phyloP scores from a whole-genome alignment of 2,329 filamentous ascomycete species.

The Rhynchosporium secalis region DNA sequence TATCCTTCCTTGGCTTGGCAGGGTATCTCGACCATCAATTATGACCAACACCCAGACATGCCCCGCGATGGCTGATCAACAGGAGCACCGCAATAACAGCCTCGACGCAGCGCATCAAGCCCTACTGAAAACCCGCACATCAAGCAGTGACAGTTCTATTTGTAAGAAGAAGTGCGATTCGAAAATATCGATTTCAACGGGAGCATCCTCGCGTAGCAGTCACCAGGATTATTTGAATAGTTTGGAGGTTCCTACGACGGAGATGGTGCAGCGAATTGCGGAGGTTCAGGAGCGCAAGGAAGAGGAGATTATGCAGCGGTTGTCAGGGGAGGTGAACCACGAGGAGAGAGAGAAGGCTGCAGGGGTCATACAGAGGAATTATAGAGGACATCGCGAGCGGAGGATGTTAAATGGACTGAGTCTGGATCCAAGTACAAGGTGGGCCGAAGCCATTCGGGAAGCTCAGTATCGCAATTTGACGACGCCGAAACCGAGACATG shows the following conservation, averaged over 20 bases:
- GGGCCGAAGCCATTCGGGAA: slow-evolving; percentile 52
- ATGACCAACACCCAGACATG: background rate
- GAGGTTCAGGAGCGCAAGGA: slow-evolving; percentile 47
- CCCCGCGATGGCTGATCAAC: slow-evolving; percentile 8
- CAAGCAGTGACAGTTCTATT: background rate
- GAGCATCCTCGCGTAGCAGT: slow-evolving; percentile 22
- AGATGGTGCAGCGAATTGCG: slow-evolving; percentile 51
- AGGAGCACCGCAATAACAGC: background rate
- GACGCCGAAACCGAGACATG: slow-evolving; percentile 43
- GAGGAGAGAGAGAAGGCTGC: slow-evolving; percentile 52
- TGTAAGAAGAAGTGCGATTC: slow-evolving; percentile 23
- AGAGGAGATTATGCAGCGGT: slow-evolving; percentile 31
- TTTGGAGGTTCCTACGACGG: slow-evolving; percentile 30
- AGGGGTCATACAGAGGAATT: slow-evolving; percentile 66
- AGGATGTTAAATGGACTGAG: slow-evolving; percentile 69
- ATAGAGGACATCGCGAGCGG: slow-evolving; percentile 73
- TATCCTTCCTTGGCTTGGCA: slow-evolving; percentile 12
- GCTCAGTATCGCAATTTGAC: slow-evolving; percentile 56
- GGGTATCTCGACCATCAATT: slow-evolving; percentile 1
- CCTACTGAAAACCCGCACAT: background rate
- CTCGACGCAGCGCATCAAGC: background rate
- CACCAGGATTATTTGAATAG: slow-evolving; percentile 39
- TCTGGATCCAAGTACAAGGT: slow-evolving; percentile 44
- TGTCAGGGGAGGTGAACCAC: slow-evolving; percentile 44
- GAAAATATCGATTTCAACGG: slow-evolving; percentile 29